phyloP scores from a whole-genome alignment of 2,329 filamentous ascomycete genomes.

The Trichoderma asperellum region DNA sequence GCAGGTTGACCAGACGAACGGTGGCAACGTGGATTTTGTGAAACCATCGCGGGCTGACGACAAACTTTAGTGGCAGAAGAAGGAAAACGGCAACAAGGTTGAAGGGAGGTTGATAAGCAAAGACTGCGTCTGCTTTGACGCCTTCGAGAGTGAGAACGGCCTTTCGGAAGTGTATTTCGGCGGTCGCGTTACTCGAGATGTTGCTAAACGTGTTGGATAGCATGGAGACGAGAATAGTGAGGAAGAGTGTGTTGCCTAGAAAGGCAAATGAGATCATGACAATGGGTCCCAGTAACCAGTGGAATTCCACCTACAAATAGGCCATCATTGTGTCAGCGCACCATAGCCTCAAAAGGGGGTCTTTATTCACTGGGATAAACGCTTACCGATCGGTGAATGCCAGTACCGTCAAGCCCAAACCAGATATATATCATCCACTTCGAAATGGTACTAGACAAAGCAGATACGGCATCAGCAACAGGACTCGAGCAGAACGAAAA shows the following conservation, averaged over 20 bases:
- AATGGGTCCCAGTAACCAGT: conserved; percentile 76
- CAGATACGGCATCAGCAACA: background rate
- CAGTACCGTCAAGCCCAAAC: conserved; percentile 80
- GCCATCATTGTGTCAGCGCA: background rate
- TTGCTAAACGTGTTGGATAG: conserved; percentile 81
- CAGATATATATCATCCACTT: conserved; percentile 96
- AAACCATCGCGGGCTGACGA: conserved; percentile 83
- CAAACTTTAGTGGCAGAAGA: conserved; percentile 75
- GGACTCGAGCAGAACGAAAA: background rate
- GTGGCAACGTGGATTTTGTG: conserved; percentile 85
- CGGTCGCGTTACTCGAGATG: conserved; percentile 74
- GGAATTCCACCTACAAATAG: conserved; percentile 64
- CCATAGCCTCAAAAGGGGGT: background rate
- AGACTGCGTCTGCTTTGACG: conserved; percentile 82
- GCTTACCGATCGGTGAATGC: conserved; percentile 60
- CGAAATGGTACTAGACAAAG: conserved; percentile 62
- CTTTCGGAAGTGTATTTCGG: conserved; percentile 82
- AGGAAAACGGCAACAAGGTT: conserved; percentile 77
- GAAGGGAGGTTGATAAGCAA: conserved; percentile 81
- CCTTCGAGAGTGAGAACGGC: conserved; percentile 83
- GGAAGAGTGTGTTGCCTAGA: conserved; percentile 82
- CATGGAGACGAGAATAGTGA: conserved; percentile 89
- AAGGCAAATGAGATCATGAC: conserved; percentile 86
- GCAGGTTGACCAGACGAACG: conserved; percentile 75
- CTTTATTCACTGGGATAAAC: background rate